A percentile compares a stretch with the other conserved stretches of the same genome.
phyloP scores from a whole-genome alignment of 371 early-diverging fungal genomes.

The Fennellomyces sp. region DNA sequence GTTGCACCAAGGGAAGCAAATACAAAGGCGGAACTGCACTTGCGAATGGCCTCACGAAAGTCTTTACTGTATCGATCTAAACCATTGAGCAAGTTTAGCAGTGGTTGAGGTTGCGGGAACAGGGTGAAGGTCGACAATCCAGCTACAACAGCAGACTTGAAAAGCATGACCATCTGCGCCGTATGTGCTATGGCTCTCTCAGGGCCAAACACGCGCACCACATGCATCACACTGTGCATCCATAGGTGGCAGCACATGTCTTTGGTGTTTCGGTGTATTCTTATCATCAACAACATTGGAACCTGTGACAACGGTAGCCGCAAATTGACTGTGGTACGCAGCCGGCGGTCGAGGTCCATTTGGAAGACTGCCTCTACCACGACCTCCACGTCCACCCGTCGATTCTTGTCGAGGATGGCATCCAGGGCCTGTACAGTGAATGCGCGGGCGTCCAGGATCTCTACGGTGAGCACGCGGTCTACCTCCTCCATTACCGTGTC shows the following conservation, averaged over 20 bases:
- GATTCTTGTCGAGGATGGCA: too few relatives aligned
- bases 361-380: too few relatives aligned
- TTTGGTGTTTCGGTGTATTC: background rate
- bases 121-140: background rate
- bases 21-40: conserved; percentile 14
- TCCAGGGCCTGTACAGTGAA: too few relatives aligned
- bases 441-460: too few relatives aligned
- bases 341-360: too few relatives aligned
- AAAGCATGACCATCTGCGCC: background rate
- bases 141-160: background rate
- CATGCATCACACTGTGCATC: background rate
- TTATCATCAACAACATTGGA: conserved; percentile 1
- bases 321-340: too few relatives aligned
- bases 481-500: too few relatives aligned
- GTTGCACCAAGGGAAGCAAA: conserved; percentile 19
- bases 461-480: too few relatives aligned
- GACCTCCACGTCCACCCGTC: too few relatives aligned
- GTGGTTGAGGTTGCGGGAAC: conserved; percentile 1
- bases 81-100: background rate
- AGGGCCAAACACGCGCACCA: conserved; percentile 3
- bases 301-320: too few relatives aligned
- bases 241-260: background rate
- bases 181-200: background rate
- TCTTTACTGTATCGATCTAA: background rate
- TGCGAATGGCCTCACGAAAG: conserved; percentile 12